Base-by-base conservation (phyloP, 202 grass and related monocot genomes). In the Saccharum hybrid region DNA sequence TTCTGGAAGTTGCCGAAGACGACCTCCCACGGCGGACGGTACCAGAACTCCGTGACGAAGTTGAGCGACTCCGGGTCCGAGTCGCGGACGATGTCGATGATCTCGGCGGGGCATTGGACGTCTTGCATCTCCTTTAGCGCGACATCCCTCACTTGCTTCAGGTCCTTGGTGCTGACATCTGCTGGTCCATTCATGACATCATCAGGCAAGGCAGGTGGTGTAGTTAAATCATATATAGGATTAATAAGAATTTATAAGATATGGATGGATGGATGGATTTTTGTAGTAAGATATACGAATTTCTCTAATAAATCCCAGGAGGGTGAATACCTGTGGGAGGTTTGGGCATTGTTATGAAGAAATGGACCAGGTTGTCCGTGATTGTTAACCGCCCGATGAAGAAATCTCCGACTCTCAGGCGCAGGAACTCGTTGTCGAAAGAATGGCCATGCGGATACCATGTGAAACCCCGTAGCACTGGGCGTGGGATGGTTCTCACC, bases 11-110 rank as follows among this genome's bases (percentile, higher is more conserved):
- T 8, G 10, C 36, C 57, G 4, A 83, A 13, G 2, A 63, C 11
- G 2, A 87, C 56, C 63, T 85, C 72, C 89, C 92, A 94, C 9
- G 92, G 92, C 11, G 71, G 37, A 3, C 84, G 80, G 62, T 86
- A 87, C 40, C 66, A 66, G 66, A 86, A 11, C 16, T 60, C 34
- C 8, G 37, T 61, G 41, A 63, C 33, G 9, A 89, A 12, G 75
- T 67, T 88, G 59, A 94, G 70, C 9, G 86, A 72, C 5, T 76
- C 80, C 16, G 63, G 36, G 54, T 94, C 92, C 46, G 66, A 68
- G 1, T 49, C 15, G 19, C 31, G 66, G 51, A 94, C 85, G 31
- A 81, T 12, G 2, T 92, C 85, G 10, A 68, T 31, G 15, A 88
- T 9, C 28, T 94, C 82, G 0, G 6, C 10, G 1, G 87, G 90